Percentiles rank a stretch among this genome's conserved stretches.
phyloP scores from a whole-genome alignment of 768 basidiomycete species.

The Filobasidium wieringae region DNA sequence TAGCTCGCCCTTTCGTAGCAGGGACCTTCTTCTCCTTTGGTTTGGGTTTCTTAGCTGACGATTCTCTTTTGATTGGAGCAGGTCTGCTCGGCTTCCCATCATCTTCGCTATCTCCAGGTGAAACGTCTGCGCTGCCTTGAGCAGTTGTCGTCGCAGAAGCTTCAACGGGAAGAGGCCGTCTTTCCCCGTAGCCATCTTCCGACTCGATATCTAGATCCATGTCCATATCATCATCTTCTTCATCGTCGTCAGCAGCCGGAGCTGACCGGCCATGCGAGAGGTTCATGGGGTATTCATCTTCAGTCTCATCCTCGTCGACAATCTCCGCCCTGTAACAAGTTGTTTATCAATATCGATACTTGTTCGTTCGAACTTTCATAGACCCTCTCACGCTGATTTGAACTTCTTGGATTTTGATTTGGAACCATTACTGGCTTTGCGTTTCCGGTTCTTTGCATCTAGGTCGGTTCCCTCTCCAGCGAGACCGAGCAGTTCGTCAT shows the following conservation, averaged over 20 bases:
- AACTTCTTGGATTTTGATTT: slow-evolving; percentile 7
- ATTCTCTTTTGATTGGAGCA: background rate
- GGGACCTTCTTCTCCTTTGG: slow-evolving; percentile 10
- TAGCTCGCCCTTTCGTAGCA: slow-evolving; percentile 5
- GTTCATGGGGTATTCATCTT: too few relatives aligned
- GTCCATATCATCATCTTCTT: slow-evolving; percentile 14
- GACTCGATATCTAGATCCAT: slow-evolving; percentile 33
- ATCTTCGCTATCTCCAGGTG: background rate
- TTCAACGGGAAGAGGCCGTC: background rate
- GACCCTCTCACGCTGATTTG: slow-evolving; percentile 4
- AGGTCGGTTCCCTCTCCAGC: slow-evolving; percentile 4
- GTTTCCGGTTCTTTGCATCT: slow-evolving; percentile 5
- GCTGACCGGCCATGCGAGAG: background rate
- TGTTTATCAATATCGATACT: background rate
- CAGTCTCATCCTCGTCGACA: slow-evolving; percentile 10
- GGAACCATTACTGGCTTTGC: slow-evolving; percentile 3
- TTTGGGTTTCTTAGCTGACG: slow-evolving; percentile 2
- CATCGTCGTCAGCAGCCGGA: background rate
- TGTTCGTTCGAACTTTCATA: background rate
- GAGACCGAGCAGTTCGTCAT: slow-evolving; percentile 14
- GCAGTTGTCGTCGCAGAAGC: background rate
- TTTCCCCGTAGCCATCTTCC: slow-evolving; percentile 19
- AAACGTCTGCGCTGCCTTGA: background rate
- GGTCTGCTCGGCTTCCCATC: background rate
- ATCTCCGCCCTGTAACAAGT: background rate